Percentiles rank a stretch among this genome's conserved stretches.
These are phyloP conservation scores for Cordyceps pruinosa DNA, from an alignment of 2,329 filamentous ascomycete species.

Conservation along the genomic window DNA sequence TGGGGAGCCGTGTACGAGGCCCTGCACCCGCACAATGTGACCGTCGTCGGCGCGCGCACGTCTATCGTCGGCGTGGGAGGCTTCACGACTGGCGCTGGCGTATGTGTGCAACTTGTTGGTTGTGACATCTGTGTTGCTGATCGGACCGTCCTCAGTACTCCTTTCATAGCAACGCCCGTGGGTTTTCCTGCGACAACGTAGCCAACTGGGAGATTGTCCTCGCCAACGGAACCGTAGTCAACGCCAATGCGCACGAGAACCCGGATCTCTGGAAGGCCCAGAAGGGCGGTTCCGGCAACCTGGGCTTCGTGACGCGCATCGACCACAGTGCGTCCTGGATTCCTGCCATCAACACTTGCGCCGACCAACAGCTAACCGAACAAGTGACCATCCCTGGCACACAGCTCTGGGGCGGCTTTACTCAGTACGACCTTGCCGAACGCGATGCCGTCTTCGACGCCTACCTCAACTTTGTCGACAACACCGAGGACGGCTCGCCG, in stretches of 20 bases:
- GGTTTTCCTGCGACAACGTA: slow-evolving; percentile 36
- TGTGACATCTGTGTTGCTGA: neutral
- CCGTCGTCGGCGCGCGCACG: slow-evolving; percentile 37
- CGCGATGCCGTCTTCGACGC: slow-evolving; percentile 21
- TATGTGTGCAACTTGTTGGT: slow-evolving; percentile 13
- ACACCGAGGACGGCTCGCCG: slow-evolving; percentile 20
- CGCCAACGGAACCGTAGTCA: slow-evolving; percentile 32
- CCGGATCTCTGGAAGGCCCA: slow-evolving; percentile 38
- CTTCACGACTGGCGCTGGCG: slow-evolving; percentile 22
- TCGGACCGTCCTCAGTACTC: slow-evolving; percentile 19
- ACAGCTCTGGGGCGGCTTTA: slow-evolving; percentile 25
- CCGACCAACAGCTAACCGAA: neutral
- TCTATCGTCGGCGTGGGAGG: slow-evolving; percentile 27
- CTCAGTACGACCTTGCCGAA: slow-evolving; percentile 19
- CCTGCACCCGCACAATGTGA: slow-evolving; percentile 27
- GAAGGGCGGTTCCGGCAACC: slow-evolving; percentile 41
- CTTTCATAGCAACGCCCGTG: slow-evolving; percentile 25
- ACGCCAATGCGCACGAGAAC: slow-evolving; percentile 31
- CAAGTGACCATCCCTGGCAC: slow-evolving; percentile 18
- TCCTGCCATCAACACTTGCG: neutral
- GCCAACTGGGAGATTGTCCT: slow-evolving; percentile 38
- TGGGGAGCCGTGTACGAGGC: slow-evolving; percentile 30
- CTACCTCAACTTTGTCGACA: slow-evolving; percentile 23
- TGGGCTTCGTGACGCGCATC: slow-evolving; percentile 31
- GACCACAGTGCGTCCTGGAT: slow-evolving; percentile 17